A percentile compares a stretch with the other conserved stretches of the same genome.
Evolutionary conservation across 257 asterid species (phyloP).

Genomic region (Nicotiana knightiana): DNA sequence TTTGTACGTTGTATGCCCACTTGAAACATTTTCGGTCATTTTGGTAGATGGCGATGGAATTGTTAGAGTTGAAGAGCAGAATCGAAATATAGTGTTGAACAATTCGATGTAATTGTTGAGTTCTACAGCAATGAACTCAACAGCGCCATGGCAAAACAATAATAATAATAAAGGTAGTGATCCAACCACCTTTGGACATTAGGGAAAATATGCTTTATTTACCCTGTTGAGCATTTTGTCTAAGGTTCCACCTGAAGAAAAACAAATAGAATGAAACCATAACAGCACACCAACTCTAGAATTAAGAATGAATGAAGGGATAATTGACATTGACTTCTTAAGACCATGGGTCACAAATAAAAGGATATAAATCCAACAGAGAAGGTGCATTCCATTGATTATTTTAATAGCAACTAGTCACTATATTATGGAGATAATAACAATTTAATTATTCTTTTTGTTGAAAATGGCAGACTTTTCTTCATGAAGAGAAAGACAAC

Average conservation of each 20-base stretch:
- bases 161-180: background rate
- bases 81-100: no score
- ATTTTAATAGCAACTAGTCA: slow-evolving; percentile 1
- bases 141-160: no score
- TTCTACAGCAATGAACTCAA: no score
- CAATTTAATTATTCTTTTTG: background rate
- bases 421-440: background rate
- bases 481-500: background rate
- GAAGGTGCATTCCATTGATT: slow-evolving; percentile 66
- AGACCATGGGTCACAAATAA: slow-evolving; percentile 22
- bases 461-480: background rate
- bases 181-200: slow-evolving; percentile 13
- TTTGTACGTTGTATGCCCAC: no score
- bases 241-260: slow-evolving; percentile 32
- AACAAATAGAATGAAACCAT: slow-evolving; percentile 41
- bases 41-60: no score
- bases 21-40: no score
- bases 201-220: slow-evolving; percentile 4
- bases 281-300: slow-evolving; percentile 33
- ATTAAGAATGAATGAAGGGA: slow-evolving; percentile 32
- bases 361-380: slow-evolving; percentile 48
- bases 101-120: no score
- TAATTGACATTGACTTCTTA: slow-evolving; percentile 41
- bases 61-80: no score
- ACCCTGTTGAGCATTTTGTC: slow-evolving; percentile 13